Evolutionary conservation across 495 filamentous ascomycete species (phyloP).

Genomic region (Bacidia rubella): DNA sequence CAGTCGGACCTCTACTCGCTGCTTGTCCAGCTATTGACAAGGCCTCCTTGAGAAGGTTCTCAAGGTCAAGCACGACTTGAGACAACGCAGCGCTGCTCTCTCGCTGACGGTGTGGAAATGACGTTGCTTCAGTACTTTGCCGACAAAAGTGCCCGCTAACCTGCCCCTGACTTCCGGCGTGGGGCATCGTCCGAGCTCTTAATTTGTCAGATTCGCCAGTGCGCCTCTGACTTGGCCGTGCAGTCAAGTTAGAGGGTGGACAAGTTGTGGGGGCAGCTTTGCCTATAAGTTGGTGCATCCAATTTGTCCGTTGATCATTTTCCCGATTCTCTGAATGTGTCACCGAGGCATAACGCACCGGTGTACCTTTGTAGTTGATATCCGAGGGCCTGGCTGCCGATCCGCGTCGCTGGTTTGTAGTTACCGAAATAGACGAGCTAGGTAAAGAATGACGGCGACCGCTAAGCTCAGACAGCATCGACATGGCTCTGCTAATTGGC

Average conservation of each 20-base stretch:
- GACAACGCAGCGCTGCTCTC: conserved; percentile 10
- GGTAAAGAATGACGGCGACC: conserved; percentile 3
- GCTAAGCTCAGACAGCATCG: conserved; percentile 13
- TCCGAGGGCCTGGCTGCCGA: conserved; percentile 6
- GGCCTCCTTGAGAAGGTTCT: conserved; percentile 34
- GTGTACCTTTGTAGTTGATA: conserved; percentile 7
- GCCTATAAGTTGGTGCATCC: conserved; percentile 1
- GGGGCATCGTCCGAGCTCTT: background rate
- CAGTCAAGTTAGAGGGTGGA: conserved; percentile 3
- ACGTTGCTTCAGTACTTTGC: background rate
- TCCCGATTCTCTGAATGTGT: background rate
- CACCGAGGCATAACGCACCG: background rate
- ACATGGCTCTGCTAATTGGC: conserved; percentile 11
- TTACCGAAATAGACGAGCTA: conserved; percentile 5
- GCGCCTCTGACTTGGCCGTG: conserved; percentile 1
- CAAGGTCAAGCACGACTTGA: conserved; percentile 29
- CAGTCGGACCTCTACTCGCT: conserved; percentile 14
- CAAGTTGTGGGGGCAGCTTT: background rate
- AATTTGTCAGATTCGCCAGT: background rate
- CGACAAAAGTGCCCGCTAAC: background rate
- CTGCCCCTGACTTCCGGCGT: background rate
- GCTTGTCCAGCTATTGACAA: conserved; percentile 29
- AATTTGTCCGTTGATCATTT: background rate
- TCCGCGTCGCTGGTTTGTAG: background rate
- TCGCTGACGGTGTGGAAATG: conserved; percentile 5